Percentiles rank a stretch among this genome's conserved stretches.
These are phyloP conservation scores for Hapsidospora chrysogenum DNA, from an alignment of 495 filamentous ascomycete species.

Conservation along the genomic window DNA sequence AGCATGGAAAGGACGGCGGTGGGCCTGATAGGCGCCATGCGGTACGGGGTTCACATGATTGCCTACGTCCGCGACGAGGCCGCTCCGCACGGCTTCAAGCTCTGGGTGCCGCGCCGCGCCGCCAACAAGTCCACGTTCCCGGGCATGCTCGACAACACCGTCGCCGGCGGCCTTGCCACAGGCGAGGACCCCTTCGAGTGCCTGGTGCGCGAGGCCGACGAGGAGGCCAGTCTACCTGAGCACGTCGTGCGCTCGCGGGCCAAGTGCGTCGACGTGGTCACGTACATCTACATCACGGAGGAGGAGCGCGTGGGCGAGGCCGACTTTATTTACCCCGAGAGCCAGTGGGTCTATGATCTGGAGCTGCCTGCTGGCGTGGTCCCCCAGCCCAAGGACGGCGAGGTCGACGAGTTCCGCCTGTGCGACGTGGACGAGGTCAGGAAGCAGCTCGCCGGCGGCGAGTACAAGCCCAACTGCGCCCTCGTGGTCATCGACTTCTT, in stretches of 20 bases:
- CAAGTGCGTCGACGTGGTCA: slow-evolving; percentile 48
- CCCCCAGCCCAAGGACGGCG: slow-evolving; percentile 64
- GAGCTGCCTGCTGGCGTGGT: slow-evolving; percentile 50
- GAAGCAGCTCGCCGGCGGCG: slow-evolving; percentile 47
- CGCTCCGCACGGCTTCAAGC: slow-evolving; percentile 40
- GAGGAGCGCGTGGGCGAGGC: slow-evolving; percentile 66
- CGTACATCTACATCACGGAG: slow-evolving; percentile 74
- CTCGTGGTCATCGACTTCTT: slow-evolving; percentile 81
- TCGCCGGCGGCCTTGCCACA: slow-evolving; percentile 75
- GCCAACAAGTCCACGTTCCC: slow-evolving; percentile 69
- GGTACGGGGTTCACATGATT: slow-evolving; percentile 84
- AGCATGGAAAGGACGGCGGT: slow-evolving; percentile 65
- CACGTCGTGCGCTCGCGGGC: slow-evolving; percentile 42
- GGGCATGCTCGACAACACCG: slow-evolving; percentile 83
- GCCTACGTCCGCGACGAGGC: slow-evolving; percentile 43
- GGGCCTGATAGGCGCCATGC: slow-evolving; percentile 70
- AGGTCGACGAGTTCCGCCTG: slow-evolving; percentile 76
- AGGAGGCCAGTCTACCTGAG: slow-evolving; percentile 78
- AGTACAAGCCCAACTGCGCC: slow-evolving; percentile 92
- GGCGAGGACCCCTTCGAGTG: slow-evolving; percentile 62
- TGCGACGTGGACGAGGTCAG: slow-evolving; percentile 58
- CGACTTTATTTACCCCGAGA: slow-evolving; percentile 80
- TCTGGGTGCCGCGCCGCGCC: slow-evolving; percentile 74
- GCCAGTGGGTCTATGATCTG: slow-evolving; percentile 83
- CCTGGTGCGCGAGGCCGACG: slow-evolving; percentile 68